phyloP scores from a whole-genome alignment of 495 filamentous ascomycete species.

The Hypoxylon intermedium region DNA sequence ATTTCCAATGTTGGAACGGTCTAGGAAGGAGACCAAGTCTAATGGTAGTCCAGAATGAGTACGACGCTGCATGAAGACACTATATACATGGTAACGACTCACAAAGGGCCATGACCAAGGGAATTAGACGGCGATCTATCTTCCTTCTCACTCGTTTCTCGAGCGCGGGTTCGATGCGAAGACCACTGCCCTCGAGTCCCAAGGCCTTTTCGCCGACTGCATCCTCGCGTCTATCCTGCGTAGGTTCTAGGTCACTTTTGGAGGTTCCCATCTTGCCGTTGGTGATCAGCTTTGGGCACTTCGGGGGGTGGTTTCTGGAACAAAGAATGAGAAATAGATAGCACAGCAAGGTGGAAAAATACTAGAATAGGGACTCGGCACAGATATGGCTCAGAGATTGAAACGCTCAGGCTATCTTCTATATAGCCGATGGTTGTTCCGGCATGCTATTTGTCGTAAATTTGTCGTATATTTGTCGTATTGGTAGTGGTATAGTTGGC shows the following conservation, averaged over 20 bases:
- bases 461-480: too few species aligned
- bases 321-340: too few species aligned
- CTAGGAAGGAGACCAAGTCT: conserved; percentile 72
- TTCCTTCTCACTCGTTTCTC: conserved; percentile 67
- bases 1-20: conserved; percentile 75
- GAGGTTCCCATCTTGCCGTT: conserved; percentile 13
- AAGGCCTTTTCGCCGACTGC: conserved; percentile 10
- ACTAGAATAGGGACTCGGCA: too few species aligned
- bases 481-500: too few species aligned
- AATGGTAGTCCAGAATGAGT: conserved; percentile 9
- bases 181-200: conserved; percentile 3
- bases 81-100: conserved; percentile 1
- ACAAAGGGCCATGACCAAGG: conserved; percentile 32
- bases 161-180: conserved; percentile 56
- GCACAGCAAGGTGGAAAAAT: too few species aligned
- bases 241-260: conserved; percentile 18
- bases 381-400: too few species aligned
- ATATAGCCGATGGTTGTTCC: too few species aligned
- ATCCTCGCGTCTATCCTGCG: conserved; percentile 13
- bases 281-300: background rate
- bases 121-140: conserved; percentile 55
- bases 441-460: too few species aligned
- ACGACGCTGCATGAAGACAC: background rate
- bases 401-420: too few species aligned
- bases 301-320: too few species aligned